Evolutionary conservation across 1,284 basidiomycete genomes (phyloP), one percentile per base, ranked within the genome.

Genomic region (Waitea zeae): DNA sequence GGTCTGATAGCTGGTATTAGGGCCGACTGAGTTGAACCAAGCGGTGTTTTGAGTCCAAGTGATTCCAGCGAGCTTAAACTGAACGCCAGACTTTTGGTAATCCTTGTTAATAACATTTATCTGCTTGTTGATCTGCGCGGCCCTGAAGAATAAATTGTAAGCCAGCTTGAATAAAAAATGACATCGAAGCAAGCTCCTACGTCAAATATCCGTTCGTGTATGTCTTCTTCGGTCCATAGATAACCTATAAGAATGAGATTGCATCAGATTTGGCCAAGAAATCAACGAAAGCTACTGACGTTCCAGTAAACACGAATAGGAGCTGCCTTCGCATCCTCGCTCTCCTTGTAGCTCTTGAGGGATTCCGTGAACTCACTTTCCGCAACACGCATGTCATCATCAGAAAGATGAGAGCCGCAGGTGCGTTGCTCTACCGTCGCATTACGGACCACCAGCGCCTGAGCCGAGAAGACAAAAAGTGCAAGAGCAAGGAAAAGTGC

Each of bases 11-110:
- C 48, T 46, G 11, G 24, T 27, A 35, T 47, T 48, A 5, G 62
- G 62, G 3, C 55, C 61, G 37, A 53, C 62, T 17, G 47, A 49
- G 41, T 53, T 54, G 54, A 64, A 70, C 65, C 64, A 71, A 34
- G 54, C 44, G 18, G 55, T 29, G 47, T 67, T 70, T 37, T 55
- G 43, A 4, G 63, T 69, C 38, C 56, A 58, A 30, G 53, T 56
- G n/a, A 59, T 66, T 26, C 46, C 45, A 29, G 54, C 59, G 28
- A 71, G 61, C 0, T 41, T 43, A 49, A 63, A 71, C 15, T 50
- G 47, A 33, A 70, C 53, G 4, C 62, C 61, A 33, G 57, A 47
- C n/a, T 42, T 41, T 3, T 51, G 40, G 45, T 66, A 70, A 38
- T 59, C 62, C 14, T 44, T 26, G 49, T 70, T 72, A 43, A 70